These are phyloP conservation scores for Castanea crenata DNA, from an alignment of 306 rosid genomes.

Conservation along the genomic window DNA sequence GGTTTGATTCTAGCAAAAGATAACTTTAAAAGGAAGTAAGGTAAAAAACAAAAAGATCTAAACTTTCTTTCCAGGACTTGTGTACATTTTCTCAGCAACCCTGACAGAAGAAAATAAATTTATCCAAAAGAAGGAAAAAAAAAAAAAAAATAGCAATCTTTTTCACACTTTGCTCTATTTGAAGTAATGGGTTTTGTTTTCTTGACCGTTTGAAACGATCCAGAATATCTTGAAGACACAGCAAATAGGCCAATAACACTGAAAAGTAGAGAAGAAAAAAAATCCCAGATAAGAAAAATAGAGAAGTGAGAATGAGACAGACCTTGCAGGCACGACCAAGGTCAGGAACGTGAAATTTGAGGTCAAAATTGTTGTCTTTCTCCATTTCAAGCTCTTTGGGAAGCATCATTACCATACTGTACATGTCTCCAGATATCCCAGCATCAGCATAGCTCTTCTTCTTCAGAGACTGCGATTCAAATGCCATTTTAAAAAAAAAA, in stretches of 20 bases:
- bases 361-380: constrained; percentile 34
- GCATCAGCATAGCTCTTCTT: constrained; percentile 23
- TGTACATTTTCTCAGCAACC: too few relatives aligned
- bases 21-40: too few relatives aligned
- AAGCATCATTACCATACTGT: constrained; percentile 35
- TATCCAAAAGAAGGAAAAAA: too few relatives aligned
- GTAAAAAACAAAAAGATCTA: too few relatives aligned
- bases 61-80: too few relatives aligned
- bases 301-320: background rate
- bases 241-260: background rate
- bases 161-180: too few relatives aligned
- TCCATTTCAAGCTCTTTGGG: constrained; percentile 41
- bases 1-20: too few relatives aligned
- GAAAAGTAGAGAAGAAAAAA: background rate
- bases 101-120: too few relatives aligned
- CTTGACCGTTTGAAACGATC: background rate
- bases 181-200: background rate
- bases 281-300: background rate
- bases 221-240: background rate
- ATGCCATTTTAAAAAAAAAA: too few relatives aligned
- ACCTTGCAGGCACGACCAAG: constrained; percentile 39
- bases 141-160: too few relatives aligned
- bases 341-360: constrained; percentile 58
- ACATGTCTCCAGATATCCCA: constrained; percentile 56
- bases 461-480: constrained; percentile 51